Base-by-base conservation (phyloP, 2,329 filamentous ascomycete genomes). In the Colletotrichum tropicicola region DNA sequence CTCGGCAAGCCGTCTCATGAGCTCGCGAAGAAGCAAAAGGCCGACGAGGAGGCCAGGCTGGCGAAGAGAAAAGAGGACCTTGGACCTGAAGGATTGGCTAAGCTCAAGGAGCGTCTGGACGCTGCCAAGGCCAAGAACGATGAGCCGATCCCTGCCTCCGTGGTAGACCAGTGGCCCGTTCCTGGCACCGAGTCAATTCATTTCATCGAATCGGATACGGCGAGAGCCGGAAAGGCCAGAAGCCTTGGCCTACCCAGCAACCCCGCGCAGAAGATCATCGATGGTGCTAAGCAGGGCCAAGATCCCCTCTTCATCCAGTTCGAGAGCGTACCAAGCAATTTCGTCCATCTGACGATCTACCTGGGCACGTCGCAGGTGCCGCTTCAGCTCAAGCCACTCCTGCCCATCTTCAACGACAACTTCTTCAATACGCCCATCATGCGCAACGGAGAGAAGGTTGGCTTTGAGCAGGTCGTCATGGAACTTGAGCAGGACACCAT, bases 301-400 rank as follows among this genome's bases (percentile, higher is more conserved):
- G 75, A 90, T n/a, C 91, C 93, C 0, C 82, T 98, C 3, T 99
- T 98, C 78, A 85, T 99, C n/a, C 95, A 99, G 78, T 99, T 97
- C 69, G 96, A 99, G 78, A 91, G 97, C 73, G 94, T 98, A 13
- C 91, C 91, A 2, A 97, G 93, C 64, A 97, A 93, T 73, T 99
- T 99, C 75, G 93, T 97, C 6, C 91, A 95, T 70, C 86, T 98
- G 62, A 91, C 89, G 49, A 79, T 98, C 21, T 88, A 96, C 59
- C 83, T 98, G 52, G 93, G 93, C 55, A 97, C 94, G 1, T 86
- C 89, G 2, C 83, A 88, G 30, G 83, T 98, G 1, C 93, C 94
- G 0, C 85, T 91, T n/a, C 87, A 94, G 68, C 85, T 95, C 64
- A 94, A 95, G 74, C 96, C 96, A 4, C 79, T 99, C 21, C 83